Percentiles rank a stretch among this genome's conserved stretches.
phyloP scores from a whole-genome alignment of 495 filamentous ascomycete genomes.

The Neurospora sublineolata region DNA sequence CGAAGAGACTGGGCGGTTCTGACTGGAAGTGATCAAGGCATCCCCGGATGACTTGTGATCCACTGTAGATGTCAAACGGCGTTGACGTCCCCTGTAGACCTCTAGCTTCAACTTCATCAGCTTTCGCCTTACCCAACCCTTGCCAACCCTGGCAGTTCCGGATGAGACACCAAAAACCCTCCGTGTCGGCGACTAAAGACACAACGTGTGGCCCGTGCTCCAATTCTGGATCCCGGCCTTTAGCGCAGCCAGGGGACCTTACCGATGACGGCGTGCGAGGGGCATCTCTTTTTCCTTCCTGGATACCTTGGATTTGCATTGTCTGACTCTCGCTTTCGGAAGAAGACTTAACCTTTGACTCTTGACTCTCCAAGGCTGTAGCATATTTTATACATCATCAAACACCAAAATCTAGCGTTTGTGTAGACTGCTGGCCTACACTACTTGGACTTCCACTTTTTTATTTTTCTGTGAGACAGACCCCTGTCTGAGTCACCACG shows the following conservation, averaged over 20 bases:
- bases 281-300: constrained; percentile 4
- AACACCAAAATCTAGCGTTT: not conserved
- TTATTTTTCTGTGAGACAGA: not conserved
- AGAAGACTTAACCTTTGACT: not conserved
- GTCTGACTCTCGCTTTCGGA: not conserved
- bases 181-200: not conserved
- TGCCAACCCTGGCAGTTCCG: not conserved
- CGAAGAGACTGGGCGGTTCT: not conserved
- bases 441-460: not conserved
- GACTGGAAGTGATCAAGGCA: not conserved
- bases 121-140: not conserved
- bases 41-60: not conserved
- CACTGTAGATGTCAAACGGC: not conserved
- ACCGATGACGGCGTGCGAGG: constrained; percentile 8
- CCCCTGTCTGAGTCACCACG: not conserved
- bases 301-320: not conserved
- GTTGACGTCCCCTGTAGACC: not conserved
- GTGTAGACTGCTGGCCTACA: not conserved
- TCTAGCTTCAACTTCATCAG: not conserved
- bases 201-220: not conserved
- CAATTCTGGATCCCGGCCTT: not conserved
- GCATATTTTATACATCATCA: not conserved
- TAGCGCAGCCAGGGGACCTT: not conserved
- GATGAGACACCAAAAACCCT: not conserved
- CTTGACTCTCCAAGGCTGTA: not conserved